Percentiles rank a stretch among this genome's conserved stretches.
Conservation (phyloP, 2,329 filamentous ascomycete species). For the Elsinoe batatas region DNA sequence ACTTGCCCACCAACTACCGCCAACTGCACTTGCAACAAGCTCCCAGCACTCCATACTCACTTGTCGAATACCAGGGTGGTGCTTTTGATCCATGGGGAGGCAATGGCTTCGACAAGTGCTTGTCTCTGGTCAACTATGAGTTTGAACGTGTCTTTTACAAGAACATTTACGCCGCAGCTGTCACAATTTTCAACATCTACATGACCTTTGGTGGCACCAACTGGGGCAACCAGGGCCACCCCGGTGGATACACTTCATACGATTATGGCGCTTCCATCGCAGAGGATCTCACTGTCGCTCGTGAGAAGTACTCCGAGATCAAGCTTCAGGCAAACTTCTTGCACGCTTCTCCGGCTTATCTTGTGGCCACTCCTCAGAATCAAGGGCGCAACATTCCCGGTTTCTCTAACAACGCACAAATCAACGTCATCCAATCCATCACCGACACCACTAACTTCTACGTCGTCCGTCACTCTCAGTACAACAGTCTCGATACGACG, state of each 20-base stretch:
- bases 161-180: conserved; percentile 57
- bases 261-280: conserved; percentile 55
- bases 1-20: conserved; percentile 48
- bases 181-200: conserved; percentile 59
- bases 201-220: conserved; percentile 77
- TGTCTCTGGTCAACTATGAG: conserved; percentile 57
- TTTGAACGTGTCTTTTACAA: conserved; percentile 74
- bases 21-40: conserved; percentile 49
- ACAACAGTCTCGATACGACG: conserved; percentile 47
- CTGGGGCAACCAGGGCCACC: conserved; percentile 69
- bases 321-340: conserved; percentile 69
- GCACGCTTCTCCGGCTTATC: conserved; percentile 60
- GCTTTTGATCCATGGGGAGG: conserved; percentile 69
- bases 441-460: conserved; percentile 51
- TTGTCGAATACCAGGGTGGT: conserved; percentile 44
- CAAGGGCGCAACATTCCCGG: conserved; percentile 38
- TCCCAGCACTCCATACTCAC: conserved; percentile 54
- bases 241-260: conserved; percentile 48
- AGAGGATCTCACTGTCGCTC: conserved; percentile 57
- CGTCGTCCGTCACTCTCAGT: conserved; percentile 54
- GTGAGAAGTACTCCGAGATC: conserved; percentile 71
- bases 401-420: conserved; percentile 30
- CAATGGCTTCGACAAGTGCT: conserved; percentile 57
- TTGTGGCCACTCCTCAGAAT: conserved; percentile 48
- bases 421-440: conserved; percentile 21